Evolutionary conservation across 208 protist species (phyloP).

Genomic region (Strigomonas oncopelti): DNA sequence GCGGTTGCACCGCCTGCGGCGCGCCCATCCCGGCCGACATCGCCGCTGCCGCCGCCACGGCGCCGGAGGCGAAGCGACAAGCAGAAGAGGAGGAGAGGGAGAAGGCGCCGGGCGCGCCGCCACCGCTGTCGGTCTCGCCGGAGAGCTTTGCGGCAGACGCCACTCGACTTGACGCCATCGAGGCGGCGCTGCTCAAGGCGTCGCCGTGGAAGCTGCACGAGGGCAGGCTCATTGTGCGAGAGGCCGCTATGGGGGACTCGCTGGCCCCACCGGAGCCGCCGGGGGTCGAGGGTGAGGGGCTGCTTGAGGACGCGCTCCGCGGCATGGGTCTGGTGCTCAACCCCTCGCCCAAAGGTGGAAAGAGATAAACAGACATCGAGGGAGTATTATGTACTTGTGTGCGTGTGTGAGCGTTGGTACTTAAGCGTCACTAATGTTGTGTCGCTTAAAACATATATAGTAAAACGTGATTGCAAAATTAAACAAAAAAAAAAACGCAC

Average conservation of each 20-base stretch:
- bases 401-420: neutral
- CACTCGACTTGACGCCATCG: conserved; percentile 1
- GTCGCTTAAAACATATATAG: neutral
- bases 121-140: neutral
- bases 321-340: too few species aligned
- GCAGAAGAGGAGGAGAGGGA: neutral
- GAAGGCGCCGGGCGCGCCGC: neutral
- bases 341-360: neutral
- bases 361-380: neutral
- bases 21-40: conserved; percentile 4
- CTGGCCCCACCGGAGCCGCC: too few species aligned
- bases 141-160: too few species aligned
- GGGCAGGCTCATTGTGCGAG: too few species aligned
- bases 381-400: neutral
- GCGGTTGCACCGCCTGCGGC: conserved; percentile 35
- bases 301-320: too few species aligned
- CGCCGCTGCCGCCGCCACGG: conserved; percentile 1
- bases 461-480: conserved; percentile 7
- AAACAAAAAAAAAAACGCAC: conserved; percentile 10
- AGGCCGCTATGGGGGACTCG: too few species aligned
- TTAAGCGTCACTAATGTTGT: neutral
- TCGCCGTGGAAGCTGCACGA: too few species aligned
- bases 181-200: neutral
- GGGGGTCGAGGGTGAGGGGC: too few species aligned
- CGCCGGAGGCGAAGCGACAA: neutral